phyloP scores from a whole-genome alignment of 148 eudicot genomes.

The Persicaria maculosa region DNA sequence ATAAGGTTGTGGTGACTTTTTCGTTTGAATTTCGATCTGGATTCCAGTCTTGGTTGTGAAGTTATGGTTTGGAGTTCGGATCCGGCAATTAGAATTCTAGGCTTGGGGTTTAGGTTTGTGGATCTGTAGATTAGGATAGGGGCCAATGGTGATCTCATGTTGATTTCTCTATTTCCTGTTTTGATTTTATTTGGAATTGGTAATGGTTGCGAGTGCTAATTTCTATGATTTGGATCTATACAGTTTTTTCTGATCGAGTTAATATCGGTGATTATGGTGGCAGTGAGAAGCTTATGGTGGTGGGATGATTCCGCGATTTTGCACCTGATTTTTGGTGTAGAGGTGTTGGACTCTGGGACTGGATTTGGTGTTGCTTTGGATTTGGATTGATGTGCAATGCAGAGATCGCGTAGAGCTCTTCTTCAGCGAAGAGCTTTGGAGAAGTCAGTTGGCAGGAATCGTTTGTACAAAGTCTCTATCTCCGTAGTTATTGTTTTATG shows the following conservation, averaged over 20 bases:
- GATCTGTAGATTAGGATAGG: neutral
- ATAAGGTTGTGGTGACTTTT: neutral
- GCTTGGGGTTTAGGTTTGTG: neutral
- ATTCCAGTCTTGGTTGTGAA: neutral
- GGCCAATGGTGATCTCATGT: neutral
- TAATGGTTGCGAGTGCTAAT: neutral
- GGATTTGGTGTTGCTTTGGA: slow-evolving; percentile 5
- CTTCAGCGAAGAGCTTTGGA: slow-evolving; percentile 67
- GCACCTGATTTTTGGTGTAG: neutral
- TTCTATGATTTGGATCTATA: neutral
- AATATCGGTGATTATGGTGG: neutral
- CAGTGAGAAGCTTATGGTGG: neutral
- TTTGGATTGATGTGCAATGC: slow-evolving; percentile 68
- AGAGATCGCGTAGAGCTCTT: slow-evolving; percentile 97
- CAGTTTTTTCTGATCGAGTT: neutral
- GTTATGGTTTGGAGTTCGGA: neutral
- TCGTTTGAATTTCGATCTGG: neutral
- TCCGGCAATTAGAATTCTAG: neutral
- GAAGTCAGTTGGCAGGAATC: slow-evolving; percentile 40
- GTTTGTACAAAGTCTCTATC: slow-evolving; percentile 53
- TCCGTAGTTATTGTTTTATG: slow-evolving; percentile 57
- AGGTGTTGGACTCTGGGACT: neutral
- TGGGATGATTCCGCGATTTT: neutral
- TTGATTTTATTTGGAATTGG: neutral
- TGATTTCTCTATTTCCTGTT: neutral